Evolutionary conservation across 2,329 filamentous ascomycete genomes (phyloP).

Genomic region (Hyphodiscus sp.): DNA sequence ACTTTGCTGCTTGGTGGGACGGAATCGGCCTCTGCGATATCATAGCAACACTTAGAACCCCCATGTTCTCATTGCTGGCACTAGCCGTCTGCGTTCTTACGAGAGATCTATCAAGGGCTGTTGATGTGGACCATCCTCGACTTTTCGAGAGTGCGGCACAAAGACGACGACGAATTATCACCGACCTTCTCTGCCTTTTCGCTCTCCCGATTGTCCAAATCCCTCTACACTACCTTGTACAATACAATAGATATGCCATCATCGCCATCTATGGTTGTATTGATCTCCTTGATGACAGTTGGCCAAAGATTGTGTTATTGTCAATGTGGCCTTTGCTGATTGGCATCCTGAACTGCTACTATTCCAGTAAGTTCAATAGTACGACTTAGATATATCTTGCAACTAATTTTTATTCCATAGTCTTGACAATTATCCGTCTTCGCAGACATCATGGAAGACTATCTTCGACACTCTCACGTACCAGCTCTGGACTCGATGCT

Average conservation of each 20-base stretch:
- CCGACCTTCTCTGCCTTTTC: constrained; percentile 52
- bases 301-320: constrained; percentile 48
- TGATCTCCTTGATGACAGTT: constrained; percentile 46
- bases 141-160: constrained; percentile 43
- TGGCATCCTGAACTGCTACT: constrained; percentile 45
- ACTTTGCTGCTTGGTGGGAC: constrained; percentile 47
- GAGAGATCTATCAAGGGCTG: constrained; percentile 50
- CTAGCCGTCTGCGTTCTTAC: constrained; percentile 52
- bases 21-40: constrained; percentile 59
- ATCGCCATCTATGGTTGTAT: constrained; percentile 53
- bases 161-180: constrained; percentile 37
- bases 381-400: neutral
- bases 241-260: constrained; percentile 51
- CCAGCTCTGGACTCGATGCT: constrained; percentile 44
- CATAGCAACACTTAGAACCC: constrained; percentile 51
- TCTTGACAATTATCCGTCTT: constrained; percentile 53
- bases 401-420: constrained; percentile 33
- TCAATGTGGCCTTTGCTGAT: constrained; percentile 51
- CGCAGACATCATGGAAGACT: constrained; percentile 54
- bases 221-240: constrained; percentile 51
- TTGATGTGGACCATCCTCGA: constrained; percentile 50
- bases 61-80: constrained; percentile 44
- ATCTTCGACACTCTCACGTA: constrained; percentile 44
- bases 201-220: constrained; percentile 48
- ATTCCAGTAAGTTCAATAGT: constrained; percentile 43